Base-by-base conservation (phyloP, 306 rosid species). In the Inga leiocalycina region DNA sequence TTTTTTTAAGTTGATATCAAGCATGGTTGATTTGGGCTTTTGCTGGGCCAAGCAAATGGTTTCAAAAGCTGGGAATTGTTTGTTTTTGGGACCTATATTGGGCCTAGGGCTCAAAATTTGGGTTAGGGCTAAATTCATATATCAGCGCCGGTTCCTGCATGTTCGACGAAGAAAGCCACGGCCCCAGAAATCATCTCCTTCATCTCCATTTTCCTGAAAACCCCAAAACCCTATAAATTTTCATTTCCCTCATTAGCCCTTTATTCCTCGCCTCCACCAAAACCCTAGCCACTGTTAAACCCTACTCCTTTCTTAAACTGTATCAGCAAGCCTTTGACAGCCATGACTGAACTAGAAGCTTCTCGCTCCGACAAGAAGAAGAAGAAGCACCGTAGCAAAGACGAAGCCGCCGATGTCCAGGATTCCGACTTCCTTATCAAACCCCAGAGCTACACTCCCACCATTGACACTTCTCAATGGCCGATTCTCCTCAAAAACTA, bases 401-500 rank as follows among this genome's bases (percentile, higher is more conserved):
- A 82, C 1, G 85, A 82, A n/a, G 72, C 79, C 0, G 22, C 59
- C 49, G 75, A 57, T 14, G 54, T 51, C 12, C 57, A 39, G 9
- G 75, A 70, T 54, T 27, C 85, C 51, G 89, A 90, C 59, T 92
- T 84, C 83, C 73, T 92, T 90, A 93, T 93, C 82, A 93, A 92
- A 67, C 98, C 98, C 0, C 92, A 90, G 73, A 89, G 87, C 75
- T 82, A 81, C 76, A 90, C 94, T 68, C 94, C 97, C 4, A 16
- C 98, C 22, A 74, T 93, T 20, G 97, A 93, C 51, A 90, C 97
- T 14, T 93, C 89, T 13, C 89, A 93, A 20, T 93, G 98, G 98
- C 98, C 97, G 0, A 90, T 93, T 32, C 98, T 93, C 30, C 92
- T 93, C 20, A 93, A 93, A 78, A 93, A 93, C 86, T 93, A 93